Evolutionary conservation across 2,329 filamentous ascomycete species (phyloP).

Genomic region (Escovopsis weberi): DNA sequence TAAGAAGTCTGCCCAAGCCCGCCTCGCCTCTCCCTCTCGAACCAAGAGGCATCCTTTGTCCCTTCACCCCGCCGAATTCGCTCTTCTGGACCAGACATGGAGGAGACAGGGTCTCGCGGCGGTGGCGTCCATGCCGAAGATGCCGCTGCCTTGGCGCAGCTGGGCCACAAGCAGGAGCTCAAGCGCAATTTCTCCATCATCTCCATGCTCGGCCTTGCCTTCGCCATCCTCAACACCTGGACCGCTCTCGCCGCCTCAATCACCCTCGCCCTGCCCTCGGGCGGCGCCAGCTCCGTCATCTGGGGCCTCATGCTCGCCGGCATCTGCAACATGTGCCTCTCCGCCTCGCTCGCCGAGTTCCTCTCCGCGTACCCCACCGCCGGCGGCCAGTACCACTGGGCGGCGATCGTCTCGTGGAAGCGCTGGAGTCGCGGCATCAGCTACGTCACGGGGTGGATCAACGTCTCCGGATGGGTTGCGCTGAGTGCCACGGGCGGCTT

Average conservation of each 20-base stretch:
- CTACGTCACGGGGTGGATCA: conserved; percentile 62
- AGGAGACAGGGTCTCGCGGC: conserved; percentile 2
- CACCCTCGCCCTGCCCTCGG: conserved; percentile 45
- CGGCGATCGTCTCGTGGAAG: conserved; percentile 47
- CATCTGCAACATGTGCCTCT: conserved; percentile 55
- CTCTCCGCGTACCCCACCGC: conserved; percentile 47
- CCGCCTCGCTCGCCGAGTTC: conserved; percentile 57
- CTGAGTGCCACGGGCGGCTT: conserved; percentile 54
- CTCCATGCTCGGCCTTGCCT: conserved; percentile 32
- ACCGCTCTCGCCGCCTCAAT: conserved; percentile 34
- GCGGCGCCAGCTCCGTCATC: conserved; percentile 55
- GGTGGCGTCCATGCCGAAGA: conserved; percentile 13
- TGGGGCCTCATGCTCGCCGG: conserved; percentile 53
- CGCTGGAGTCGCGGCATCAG: conserved; percentile 47
- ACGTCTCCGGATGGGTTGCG: conserved; percentile 56
- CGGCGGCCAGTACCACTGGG: conserved; percentile 59
- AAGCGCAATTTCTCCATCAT: conserved; percentile 34
- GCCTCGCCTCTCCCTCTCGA: neutral
- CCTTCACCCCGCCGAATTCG: neutral
- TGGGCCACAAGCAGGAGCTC: conserved; percentile 35
- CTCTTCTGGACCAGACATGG: conserved; percentile 3
- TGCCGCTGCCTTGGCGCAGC: conserved; percentile 24
- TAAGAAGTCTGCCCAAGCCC: neutral
- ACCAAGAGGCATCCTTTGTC: neutral
- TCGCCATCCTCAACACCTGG: conserved; percentile 36